Evolutionary conservation across 148 eudicot species (phyloP).

Genomic region (Rhododendron mucronatum): DNA sequence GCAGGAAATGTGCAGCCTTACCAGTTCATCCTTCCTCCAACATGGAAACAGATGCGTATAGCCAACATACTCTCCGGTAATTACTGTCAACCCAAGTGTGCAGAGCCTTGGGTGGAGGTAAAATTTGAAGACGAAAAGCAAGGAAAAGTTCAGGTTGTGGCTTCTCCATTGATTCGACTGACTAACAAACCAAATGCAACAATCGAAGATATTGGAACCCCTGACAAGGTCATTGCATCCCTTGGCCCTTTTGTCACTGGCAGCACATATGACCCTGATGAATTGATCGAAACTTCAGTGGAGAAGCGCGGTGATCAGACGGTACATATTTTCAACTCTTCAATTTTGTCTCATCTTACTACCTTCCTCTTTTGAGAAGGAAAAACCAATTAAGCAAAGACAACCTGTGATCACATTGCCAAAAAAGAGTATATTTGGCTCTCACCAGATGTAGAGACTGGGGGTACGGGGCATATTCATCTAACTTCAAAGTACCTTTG

Average conservation of each 20-base stretch:
- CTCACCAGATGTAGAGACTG: not conserved
- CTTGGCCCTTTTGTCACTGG: constrained; percentile 98
- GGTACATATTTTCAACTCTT: constrained; percentile 31
- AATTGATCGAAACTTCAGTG: constrained; percentile 58
- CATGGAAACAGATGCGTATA: constrained; percentile 82
- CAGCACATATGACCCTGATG: constrained; percentile 73
- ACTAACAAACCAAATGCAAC: constrained; percentile 90
- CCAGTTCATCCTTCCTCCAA: constrained; percentile 77
- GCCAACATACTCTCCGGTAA: constrained; percentile 95
- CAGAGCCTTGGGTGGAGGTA: constrained; percentile 98
- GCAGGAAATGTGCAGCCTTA: constrained; percentile 98
- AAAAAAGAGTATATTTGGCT: not conserved
- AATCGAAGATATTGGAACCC: constrained; percentile 88
- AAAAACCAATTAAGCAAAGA: not conserved
- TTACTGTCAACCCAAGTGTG: constrained; percentile 97
- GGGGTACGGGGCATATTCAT: not conserved
- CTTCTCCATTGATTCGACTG: constrained; percentile 83
- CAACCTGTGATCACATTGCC: not conserved
- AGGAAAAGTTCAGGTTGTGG: constrained; percentile 89
- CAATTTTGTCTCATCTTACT: not conserved
- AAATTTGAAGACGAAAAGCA: constrained; percentile 87
- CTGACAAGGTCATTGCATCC: constrained; percentile 86
- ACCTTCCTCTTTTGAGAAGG: not conserved
- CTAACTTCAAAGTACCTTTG: not conserved
- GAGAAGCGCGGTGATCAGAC: constrained; percentile 86